A percentile compares a stretch with the other conserved stretches of the same genome.
Conservation (phyloP, 352 stramenopile species). For the Pythium aristosporum region DNA sequence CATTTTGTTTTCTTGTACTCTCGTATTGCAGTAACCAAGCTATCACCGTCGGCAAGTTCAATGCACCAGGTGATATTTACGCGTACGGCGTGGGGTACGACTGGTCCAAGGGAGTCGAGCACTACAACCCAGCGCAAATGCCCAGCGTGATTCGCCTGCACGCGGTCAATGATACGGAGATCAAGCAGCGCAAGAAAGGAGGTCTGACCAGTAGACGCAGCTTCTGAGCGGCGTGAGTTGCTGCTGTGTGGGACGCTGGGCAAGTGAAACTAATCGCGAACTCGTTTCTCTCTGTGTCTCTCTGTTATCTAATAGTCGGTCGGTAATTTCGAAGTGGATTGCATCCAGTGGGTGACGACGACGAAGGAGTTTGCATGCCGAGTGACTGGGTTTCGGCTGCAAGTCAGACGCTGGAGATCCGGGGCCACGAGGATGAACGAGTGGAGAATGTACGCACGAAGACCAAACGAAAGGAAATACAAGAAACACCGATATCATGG, state of each 20-base stretch:
- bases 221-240: conserved; percentile 18
- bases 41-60: conserved; percentile 93
- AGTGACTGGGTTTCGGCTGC: no score
- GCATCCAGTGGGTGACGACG: not conserved
- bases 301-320: conserved; percentile 2
- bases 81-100: conserved; percentile 97
- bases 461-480: no score
- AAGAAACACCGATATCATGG: no score
- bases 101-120: conserved; percentile 93
- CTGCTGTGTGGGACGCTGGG: conserved; percentile 5
- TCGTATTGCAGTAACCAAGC: conserved; percentile 63
- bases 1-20: conserved; percentile 8
- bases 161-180: conserved; percentile 90
- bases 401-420: no score
- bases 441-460: no score
- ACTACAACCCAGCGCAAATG: conserved; percentile 79
- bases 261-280: conserved; percentile 27
- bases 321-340: conserved; percentile 10
- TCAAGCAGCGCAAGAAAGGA: conserved; percentile 95
- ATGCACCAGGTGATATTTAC: conserved; percentile 92
- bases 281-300: conserved; percentile 2
- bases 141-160: conserved; percentile 94
- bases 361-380: not conserved
- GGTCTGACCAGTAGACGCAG: conserved; percentile 34
- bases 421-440: no score